Evolutionary conservation across 164 flowering plant species (phyloP), one percentile per base, ranked within the genome.

Genomic region (Amborella trichopoda): DNA sequence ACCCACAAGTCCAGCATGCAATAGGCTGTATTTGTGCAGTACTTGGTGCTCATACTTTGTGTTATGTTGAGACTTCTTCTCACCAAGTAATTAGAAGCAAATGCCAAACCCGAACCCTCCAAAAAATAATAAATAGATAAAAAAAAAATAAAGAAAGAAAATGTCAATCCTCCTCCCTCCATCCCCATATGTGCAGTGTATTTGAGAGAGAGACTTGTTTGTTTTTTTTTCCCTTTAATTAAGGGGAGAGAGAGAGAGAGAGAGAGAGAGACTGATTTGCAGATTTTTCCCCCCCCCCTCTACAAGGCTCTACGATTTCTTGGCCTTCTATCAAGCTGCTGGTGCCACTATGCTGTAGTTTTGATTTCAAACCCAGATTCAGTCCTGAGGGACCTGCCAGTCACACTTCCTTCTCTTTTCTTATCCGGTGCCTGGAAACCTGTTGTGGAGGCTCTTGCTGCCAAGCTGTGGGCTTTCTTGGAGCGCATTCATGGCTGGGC

Each of bases 251-350:
- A 30, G 34, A 30, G 34, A 30, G 34, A 30, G 34, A 30, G 34
- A 30, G 34, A 30, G 34, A 30, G 34, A 30, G 34, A 30, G 34
- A 30, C 9, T 6, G 13, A 6, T 30, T 6, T 6, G 34, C 34
- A 30, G 13, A 30, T 30, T 6, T 30, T 6, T 30, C 34, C 6
- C 34, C 9, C n/a, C n/a, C n/a, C n/a, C n/a, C n/a, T n/a, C n/a
- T n/a, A n/a, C n/a, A n/a, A 91, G 99, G 86, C 80, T 23, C 52
- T 91, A 60, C 81, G 62, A 47, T 84, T 91, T 68, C 22, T 84
- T 10, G 96, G 86, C 37, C 68, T 88, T 44, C 60, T 91, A 55
- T 66, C 76, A 9, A 76, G 94, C 33, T 71, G 87, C 74, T 70
- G 60, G 62, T 74, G 83, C 59, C 73, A 67, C 54, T 91, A 84